phyloP scores from a whole-genome alignment of 2,329 filamentous ascomycete genomes.

The Colletotrichum chrysophilum region DNA sequence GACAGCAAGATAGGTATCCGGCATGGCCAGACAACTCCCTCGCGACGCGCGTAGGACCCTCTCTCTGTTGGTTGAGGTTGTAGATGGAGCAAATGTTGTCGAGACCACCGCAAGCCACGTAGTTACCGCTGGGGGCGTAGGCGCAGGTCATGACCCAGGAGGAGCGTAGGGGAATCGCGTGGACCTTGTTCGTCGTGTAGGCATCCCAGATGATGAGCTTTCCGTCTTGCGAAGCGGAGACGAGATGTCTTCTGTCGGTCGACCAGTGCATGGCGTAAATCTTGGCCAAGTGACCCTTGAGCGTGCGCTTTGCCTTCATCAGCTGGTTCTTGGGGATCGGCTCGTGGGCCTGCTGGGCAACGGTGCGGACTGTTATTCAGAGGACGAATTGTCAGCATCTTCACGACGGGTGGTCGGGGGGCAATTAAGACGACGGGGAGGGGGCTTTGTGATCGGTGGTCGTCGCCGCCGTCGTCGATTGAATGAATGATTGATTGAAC shows the following conservation, averaged over 20 bases:
- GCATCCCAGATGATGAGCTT: constrained; percentile 99
- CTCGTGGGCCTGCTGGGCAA: constrained; percentile 92
- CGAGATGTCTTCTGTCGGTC: constrained; percentile 93
- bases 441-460: background rate
- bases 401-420: background rate
- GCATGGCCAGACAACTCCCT: constrained; percentile 96
- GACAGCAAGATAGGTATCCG: constrained; percentile 96
- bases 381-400: constrained; percentile 24
- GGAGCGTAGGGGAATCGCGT: constrained; percentile 94
- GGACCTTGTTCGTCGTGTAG: constrained; percentile 99
- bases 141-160: constrained; percentile 99
- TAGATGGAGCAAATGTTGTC: constrained; percentile 99
- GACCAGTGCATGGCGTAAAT: constrained; percentile 99
- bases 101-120: constrained; percentile 95
- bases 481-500: constrained; percentile 41
- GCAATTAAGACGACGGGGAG: background rate
- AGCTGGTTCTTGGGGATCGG: constrained; percentile 86
- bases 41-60: constrained; percentile 96
- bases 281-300: constrained; percentile 98
- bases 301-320: constrained; percentile 96
- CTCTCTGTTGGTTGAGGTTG: constrained; percentile 91
- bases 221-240: constrained; percentile 97
- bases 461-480: background rate
- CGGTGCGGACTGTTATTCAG: constrained; percentile 75
- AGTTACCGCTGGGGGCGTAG: constrained; percentile 97